phyloP scores from a whole-genome alignment of 2,329 filamentous ascomycete genomes.

The Trichoderma breve region DNA sequence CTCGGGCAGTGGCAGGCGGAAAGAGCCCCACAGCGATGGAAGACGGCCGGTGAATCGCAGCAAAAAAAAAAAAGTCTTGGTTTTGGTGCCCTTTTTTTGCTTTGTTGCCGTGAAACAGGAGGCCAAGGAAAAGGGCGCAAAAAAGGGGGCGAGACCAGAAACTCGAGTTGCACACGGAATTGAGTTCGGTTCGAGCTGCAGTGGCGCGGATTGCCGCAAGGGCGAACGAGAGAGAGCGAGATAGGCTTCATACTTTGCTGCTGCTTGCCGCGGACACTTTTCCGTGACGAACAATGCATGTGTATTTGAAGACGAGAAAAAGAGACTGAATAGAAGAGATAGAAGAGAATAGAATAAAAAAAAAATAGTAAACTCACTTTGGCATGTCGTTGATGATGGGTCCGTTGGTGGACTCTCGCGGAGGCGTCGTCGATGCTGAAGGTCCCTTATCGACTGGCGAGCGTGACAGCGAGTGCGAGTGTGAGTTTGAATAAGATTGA shows the following conservation, averaged over 20 bases:
- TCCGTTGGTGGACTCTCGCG: neutral
- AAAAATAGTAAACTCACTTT: slow-evolving; percentile 9
- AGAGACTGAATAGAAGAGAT: neutral
- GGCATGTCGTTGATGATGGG: neutral
- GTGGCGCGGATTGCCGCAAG: neutral
- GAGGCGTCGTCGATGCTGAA: slow-evolving; percentile 9
- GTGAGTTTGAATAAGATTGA: neutral
- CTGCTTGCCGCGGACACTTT: neutral
- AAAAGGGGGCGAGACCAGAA: neutral
- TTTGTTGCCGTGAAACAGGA: neutral
- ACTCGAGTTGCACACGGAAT: neutral
- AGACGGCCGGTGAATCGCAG: slow-evolving; percentile 2
- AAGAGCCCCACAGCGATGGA: neutral
- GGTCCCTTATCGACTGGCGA: neutral
- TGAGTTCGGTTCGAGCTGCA: neutral
- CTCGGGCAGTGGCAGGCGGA: neutral
- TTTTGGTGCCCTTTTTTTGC: neutral
- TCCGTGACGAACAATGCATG: neutral
- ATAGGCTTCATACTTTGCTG: neutral
- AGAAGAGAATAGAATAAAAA: neutral
- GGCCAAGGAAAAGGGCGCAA: neutral
- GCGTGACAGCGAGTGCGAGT: neutral
- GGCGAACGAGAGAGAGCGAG: neutral
- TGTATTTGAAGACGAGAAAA: neutral
- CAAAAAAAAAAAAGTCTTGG: neutral